These are phyloP conservation scores for Rhodotorula sp. DNA, from an alignment of 1,284 basidiomycete species.

Conservation along the genomic window DNA sequence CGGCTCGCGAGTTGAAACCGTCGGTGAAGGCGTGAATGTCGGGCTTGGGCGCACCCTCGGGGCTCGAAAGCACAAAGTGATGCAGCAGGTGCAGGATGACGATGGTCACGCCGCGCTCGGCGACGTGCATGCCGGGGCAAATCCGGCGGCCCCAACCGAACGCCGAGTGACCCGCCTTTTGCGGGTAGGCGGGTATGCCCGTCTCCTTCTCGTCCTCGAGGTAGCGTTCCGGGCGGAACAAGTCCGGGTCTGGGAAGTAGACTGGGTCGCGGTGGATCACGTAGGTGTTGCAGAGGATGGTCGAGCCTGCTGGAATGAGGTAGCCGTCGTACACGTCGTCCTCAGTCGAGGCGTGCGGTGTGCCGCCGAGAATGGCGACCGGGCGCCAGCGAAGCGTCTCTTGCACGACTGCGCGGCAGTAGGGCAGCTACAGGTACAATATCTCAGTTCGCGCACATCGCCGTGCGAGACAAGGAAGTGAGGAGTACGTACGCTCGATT, in stretches of 20 bases:
- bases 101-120: slow-evolving; percentile 7
- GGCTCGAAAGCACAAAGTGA: slow-evolving; percentile 7
- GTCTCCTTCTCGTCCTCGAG: slow-evolving; percentile 1
- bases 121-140: slow-evolving; percentile 9
- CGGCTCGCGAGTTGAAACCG: slow-evolving; percentile 5
- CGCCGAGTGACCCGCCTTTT: slow-evolving; percentile 36
- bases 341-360: slow-evolving; percentile 9
- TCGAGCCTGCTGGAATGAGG: slow-evolving; percentile 52
- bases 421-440: slow-evolving; percentile 39
- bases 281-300: slow-evolving; percentile 43
- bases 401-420: slow-evolving; percentile 47
- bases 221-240: slow-evolving; percentile 28
- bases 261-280: slow-evolving; percentile 26
- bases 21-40: slow-evolving; percentile 16
- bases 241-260: slow-evolving; percentile 27
- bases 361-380: slow-evolving; percentile 31
- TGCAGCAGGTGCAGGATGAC: slow-evolving; percentile 10
- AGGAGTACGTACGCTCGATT: slow-evolving; percentile 12
- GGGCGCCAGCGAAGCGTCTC: slow-evolving; percentile 47
- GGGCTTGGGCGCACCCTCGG: background rate
- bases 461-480: too few relatives aligned
- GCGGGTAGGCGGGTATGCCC: slow-evolving; percentile 20
- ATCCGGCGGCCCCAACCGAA: slow-evolving; percentile 41
- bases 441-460: background rate
- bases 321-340: slow-evolving; percentile 24